These are phyloP conservation scores for Coemansia sp. DNA, from an alignment of 192 early-diverging fungal species.

Conservation along the genomic window DNA sequence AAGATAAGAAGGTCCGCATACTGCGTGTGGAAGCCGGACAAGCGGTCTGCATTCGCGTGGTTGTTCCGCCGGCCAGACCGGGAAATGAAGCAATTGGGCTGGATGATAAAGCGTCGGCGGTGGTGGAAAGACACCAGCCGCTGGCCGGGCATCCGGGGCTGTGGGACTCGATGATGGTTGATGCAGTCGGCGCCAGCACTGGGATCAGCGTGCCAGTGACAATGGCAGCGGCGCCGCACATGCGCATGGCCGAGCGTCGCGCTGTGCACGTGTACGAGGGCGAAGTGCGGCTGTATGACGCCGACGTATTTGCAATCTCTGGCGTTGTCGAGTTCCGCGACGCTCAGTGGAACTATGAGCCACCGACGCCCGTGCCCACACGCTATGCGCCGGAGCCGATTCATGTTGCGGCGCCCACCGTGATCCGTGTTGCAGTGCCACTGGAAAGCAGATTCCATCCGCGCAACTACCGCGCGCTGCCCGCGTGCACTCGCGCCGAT, in stretches of 20 bases:
- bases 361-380: background rate
- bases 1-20: background rate
- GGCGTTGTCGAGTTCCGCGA: constrained; percentile 21
- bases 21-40: constrained; percentile 14
- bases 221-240: constrained; percentile 7
- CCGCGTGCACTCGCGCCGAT: constrained; percentile 14
- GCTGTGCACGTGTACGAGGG: constrained; percentile 27
- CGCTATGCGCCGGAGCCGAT: constrained; percentile 11
- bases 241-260: constrained; percentile 10
- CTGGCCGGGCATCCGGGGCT: constrained; percentile 8
- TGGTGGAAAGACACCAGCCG: constrained; percentile 15
- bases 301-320: constrained; percentile 5
- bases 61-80: background rate
- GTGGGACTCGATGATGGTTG: constrained; percentile 23
- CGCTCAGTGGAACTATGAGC: constrained; percentile 24
- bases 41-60: constrained; percentile 17
- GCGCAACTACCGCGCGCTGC: constrained; percentile 10
- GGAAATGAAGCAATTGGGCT: background rate
- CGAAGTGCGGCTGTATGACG: constrained; percentile 14
- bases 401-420: background rate
- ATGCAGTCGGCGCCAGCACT: constrained; percentile 11
- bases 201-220: constrained; percentile 11
- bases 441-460: constrained; percentile 10
- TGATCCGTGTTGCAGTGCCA: constrained; percentile 9
- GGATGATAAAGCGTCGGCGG: background rate